Percentiles rank a stretch among this genome's conserved stretches.
phyloP scores from a whole-genome alignment of 2,329 filamentous ascomycete genomes.

The Paecilomyces sp. region DNA sequence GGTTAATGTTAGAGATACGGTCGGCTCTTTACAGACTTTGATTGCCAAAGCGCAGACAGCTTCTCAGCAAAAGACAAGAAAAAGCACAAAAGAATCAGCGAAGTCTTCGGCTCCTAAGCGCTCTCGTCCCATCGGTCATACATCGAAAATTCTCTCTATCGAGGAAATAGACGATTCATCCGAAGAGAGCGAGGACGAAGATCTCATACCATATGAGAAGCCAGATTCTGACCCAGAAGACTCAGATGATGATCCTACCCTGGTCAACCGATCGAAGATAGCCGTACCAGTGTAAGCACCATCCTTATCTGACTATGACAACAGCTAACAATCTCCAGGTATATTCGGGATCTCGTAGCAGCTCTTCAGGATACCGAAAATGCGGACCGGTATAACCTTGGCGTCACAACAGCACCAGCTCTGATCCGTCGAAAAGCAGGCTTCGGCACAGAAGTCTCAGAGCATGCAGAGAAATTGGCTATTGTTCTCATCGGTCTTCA shows the following conservation, averaged over 20 bases:
- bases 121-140: slow-evolving; percentile 3
- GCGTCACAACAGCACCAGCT: slow-evolving; percentile 65
- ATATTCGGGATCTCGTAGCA: slow-evolving; percentile 74
- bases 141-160: slow-evolving; percentile 45
- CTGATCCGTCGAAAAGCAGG: slow-evolving; percentile 83
- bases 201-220: slow-evolving; percentile 72
- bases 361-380: slow-evolving; percentile 75
- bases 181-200: slow-evolving; percentile 53
- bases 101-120: slow-evolving; percentile 2
- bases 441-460: slow-evolving; percentile 80
- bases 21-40: slow-evolving; percentile 54
- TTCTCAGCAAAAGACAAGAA: slow-evolving; percentile 10
- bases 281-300: slow-evolving; percentile 63
- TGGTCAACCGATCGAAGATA: slow-evolving; percentile 75
- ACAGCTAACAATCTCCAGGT: slow-evolving; percentile 35
- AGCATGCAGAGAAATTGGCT: slow-evolving; percentile 76
- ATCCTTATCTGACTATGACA: neutral
- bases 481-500: slow-evolving; percentile 70
- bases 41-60: slow-evolving; percentile 13
- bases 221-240: slow-evolving; percentile 84
- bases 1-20: slow-evolving; percentile 52
- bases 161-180: slow-evolving; percentile 60
- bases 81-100: slow-evolving; percentile 6
- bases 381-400: slow-evolving; percentile 76
- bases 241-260: slow-evolving; percentile 84